phyloP scores from a whole-genome alignment of 2,329 filamentous ascomycete species.

The Beauveria asiatica region DNA sequence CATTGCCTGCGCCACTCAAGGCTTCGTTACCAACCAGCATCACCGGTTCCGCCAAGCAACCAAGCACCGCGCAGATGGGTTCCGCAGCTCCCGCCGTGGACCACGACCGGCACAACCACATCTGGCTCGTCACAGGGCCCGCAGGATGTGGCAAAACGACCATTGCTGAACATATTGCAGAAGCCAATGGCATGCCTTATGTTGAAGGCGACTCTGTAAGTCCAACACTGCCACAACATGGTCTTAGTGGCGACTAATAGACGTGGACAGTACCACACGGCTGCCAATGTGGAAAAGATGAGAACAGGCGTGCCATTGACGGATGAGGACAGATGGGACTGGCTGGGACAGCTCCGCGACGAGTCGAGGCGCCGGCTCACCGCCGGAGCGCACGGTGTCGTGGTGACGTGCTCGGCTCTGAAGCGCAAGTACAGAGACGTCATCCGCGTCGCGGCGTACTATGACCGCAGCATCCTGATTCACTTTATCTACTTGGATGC shows the following conservation, averaged over 20 bases:
- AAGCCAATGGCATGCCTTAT: conserved; percentile 57
- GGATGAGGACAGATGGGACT: conserved; percentile 95
- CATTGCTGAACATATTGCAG: conserved; percentile 57
- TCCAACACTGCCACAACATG: conserved; percentile 15
- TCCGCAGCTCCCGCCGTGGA: conserved; percentile 11
- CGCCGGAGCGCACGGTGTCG: conserved; percentile 61
- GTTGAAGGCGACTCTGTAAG: conserved; percentile 72
- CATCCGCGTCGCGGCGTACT: conserved; percentile 72
- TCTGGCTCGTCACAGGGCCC: conserved; percentile 73
- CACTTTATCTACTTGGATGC: conserved; percentile 92
- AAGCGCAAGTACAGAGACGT: conserved; percentile 97
- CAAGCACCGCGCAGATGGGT: conserved; percentile 7
- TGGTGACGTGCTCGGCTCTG: conserved; percentile 90
- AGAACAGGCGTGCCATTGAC: conserved; percentile 71
- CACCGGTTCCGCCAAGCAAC: conserved; percentile 18
- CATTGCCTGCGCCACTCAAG: conserved; percentile 19
- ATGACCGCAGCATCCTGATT: conserved; percentile 61
- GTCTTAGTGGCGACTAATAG: conserved; percentile 16
- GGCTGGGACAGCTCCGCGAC: conserved; percentile 72
- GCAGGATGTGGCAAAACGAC: conserved; percentile 76
- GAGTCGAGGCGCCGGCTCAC: conserved; percentile 51
- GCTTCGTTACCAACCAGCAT: conserved; percentile 22
- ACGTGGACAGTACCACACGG: conserved; percentile 56
- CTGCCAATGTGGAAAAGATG: conserved; percentile 88
- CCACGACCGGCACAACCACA: conserved; percentile 46